phyloP scores from a whole-genome alignment of 495 filamentous ascomycete genomes.

The Sabuloglossum arenarium region DNA sequence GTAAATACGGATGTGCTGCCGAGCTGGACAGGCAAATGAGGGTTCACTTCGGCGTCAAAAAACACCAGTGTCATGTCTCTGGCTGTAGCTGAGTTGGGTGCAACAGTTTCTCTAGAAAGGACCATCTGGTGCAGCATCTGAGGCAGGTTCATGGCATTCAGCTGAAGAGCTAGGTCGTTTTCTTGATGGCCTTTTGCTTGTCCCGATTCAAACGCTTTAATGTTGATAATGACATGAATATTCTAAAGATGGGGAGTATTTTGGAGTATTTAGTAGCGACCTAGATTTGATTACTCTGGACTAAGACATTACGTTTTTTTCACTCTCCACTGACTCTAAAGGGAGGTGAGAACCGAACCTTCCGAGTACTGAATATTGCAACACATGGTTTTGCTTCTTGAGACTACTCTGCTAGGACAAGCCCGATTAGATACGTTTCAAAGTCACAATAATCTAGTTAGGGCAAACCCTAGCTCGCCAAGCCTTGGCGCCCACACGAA shows the following conservation, averaged over 20 bases:
- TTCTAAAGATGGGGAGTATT: too few relatives aligned
- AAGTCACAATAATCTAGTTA: neutral
- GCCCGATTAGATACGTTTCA: neutral
- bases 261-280: too few relatives aligned
- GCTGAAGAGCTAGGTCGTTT: neutral
- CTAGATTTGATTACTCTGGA: too few relatives aligned
- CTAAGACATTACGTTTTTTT: too few relatives aligned
- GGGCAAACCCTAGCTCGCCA: neutral
- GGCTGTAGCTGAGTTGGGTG: neutral
- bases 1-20: neutral
- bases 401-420: too few relatives aligned
- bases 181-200: neutral
- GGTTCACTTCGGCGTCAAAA: neutral
- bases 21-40: neutral
- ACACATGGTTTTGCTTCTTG: too few relatives aligned
- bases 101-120: neutral
- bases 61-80: neutral
- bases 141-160: neutral
- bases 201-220: too few relatives aligned
- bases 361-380: too few relatives aligned
- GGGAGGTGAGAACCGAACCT: too few relatives aligned
- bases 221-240: too few relatives aligned
- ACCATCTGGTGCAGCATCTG: neutral
- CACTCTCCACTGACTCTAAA: too few relatives aligned
- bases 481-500: neutral